A percentile compares a stretch with the other conserved stretches of the same genome.
These are phyloP conservation scores for Cystofilobasidium bisporidii DNA, from an alignment of 768 basidiomycete species.

Conservation along the genomic window DNA sequence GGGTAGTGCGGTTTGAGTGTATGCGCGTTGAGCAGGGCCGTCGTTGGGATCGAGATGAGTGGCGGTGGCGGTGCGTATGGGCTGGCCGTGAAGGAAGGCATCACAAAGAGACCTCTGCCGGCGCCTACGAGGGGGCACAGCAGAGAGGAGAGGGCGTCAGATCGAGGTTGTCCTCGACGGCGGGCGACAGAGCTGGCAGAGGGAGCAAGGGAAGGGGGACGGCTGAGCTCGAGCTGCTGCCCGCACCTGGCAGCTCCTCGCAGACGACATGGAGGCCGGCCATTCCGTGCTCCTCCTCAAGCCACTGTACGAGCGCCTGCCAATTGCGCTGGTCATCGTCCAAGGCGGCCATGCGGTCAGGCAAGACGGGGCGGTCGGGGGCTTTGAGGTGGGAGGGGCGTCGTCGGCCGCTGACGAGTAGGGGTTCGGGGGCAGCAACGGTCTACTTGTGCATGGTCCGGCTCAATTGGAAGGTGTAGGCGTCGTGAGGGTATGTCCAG, in stretches of 20 bases:
- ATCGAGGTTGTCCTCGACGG: neutral
- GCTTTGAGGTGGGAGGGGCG: too few species aligned
- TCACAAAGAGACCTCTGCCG: conserved; percentile 19
- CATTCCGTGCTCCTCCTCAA: neutral
- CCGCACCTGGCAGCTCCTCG: neutral
- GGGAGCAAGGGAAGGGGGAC: too few species aligned
- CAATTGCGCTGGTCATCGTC: neutral
- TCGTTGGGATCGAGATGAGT: conserved; percentile 62
- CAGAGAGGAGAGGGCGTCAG: neutral
- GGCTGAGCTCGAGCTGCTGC: neutral
- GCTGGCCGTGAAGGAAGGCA: neutral
- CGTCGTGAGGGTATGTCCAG: too few species aligned
- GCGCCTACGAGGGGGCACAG: neutral
- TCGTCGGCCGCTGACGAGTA: too few species aligned
- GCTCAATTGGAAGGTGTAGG: too few species aligned
- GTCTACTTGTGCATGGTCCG: too few species aligned
- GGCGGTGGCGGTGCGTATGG: conserved; percentile 15
- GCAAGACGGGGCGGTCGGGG: too few species aligned
- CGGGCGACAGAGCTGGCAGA: too few species aligned
- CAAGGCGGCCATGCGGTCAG: too few species aligned
- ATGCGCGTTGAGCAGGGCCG: conserved; percentile 59
- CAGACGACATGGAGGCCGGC: neutral
- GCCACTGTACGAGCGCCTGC: neutral
- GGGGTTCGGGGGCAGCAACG: too few species aligned
- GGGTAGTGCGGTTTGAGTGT: conserved; percentile 61